Percentiles rank a stretch among this genome's conserved stretches.
Conservation (phyloP, 164 flowering plant genomes). For the Cinnamomum micranthum region DNA sequence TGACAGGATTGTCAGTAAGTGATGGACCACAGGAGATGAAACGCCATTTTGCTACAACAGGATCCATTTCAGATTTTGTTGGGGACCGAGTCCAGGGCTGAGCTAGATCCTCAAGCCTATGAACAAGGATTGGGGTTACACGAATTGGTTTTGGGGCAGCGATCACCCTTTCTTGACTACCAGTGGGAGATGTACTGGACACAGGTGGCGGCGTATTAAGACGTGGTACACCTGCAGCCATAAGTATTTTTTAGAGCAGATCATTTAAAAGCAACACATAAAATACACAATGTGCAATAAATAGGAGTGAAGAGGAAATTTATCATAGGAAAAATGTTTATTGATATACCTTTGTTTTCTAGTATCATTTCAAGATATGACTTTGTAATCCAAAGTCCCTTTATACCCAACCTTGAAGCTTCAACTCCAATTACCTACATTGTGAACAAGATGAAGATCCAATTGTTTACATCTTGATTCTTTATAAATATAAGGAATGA, state of each 20-base stretch:
- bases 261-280: neutral
- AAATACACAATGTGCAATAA: constrained; percentile 9
- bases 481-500: constrained; percentile 8
- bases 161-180: constrained; percentile 49
- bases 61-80: constrained; percentile 88
- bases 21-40: constrained; percentile 55
- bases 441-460: constrained; percentile 7
- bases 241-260: constrained; percentile 16
- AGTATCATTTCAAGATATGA: constrained; percentile 95
- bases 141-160: constrained; percentile 86
- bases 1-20: constrained; percentile 13
- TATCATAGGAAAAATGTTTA: neutral
- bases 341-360: constrained; percentile 68
- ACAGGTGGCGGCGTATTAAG: constrained; percentile 88
- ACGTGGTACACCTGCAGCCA: constrained; percentile 86
- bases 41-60: constrained; percentile 80
- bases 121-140: constrained; percentile 52
- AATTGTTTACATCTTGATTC: constrained; percentile 2
- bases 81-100: constrained; percentile 99
- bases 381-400: constrained; percentile 95
- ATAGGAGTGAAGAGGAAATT: constrained; percentile 3
- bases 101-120: constrained; percentile 72
- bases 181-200: constrained; percentile 32
- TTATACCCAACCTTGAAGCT: constrained; percentile 62
- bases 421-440: constrained; percentile 81